These are phyloP conservation scores for Verticillium nonalfalfae DNA, from an alignment of 2,329 filamentous ascomycete species.

Conservation along the genomic window DNA sequence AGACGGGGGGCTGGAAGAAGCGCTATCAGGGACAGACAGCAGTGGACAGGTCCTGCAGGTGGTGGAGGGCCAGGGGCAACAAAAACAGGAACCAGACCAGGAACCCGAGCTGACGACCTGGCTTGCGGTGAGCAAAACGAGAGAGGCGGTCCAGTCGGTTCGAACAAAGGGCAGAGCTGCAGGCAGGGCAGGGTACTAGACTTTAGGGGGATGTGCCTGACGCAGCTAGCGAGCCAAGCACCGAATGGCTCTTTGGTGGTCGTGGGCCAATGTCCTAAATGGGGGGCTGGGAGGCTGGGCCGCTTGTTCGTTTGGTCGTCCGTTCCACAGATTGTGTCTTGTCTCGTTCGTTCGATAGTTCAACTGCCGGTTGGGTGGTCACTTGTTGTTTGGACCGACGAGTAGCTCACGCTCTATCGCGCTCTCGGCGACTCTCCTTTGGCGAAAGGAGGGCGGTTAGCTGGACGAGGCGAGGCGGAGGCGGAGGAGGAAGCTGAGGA, in stretches of 20 bases:
- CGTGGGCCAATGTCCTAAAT: not conserved
- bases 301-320: not conserved
- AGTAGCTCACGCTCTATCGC: not conserved
- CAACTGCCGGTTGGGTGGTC: not conserved
- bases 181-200: not conserved
- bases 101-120: not conserved
- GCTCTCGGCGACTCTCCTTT: not conserved
- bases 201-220: not conserved
- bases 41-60: not conserved
- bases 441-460: constrained; percentile 8
- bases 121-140: not conserved
- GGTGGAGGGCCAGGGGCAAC: not conserved
- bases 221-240: not conserved
- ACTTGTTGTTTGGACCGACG: not conserved
- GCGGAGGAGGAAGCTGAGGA: constrained; percentile 17
- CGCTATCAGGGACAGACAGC: not conserved
- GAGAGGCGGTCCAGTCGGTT: not conserved
- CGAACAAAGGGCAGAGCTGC: not conserved
- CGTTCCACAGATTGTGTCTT: not conserved
- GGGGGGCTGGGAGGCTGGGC: not conserved
- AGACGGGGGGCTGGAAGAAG: not conserved
- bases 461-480: constrained; percentile 8
- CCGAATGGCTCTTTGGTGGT: not conserved
- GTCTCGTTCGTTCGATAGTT: not conserved
- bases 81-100: not conserved